phyloP scores from a whole-genome alignment of 139 green algal species.

The Medakamo hakoo region DNA sequence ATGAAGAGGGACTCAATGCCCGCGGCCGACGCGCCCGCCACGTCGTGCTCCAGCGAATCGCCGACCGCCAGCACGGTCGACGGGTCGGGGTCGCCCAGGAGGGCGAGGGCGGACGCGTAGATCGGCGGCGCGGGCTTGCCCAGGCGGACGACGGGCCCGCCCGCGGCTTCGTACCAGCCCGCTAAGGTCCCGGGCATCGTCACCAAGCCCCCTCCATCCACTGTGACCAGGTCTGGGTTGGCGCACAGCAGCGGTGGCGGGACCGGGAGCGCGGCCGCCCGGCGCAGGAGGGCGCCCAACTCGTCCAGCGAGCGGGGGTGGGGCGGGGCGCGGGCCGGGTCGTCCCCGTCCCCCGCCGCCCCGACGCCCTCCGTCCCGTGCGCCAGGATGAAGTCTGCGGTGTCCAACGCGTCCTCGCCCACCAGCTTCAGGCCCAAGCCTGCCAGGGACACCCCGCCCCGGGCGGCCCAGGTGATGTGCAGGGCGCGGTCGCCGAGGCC shows the following conservation, averaged over 20 bases:
- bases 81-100: constrained; percentile 18
- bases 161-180: constrained; percentile 21
- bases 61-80: constrained; percentile 45
- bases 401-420: constrained; percentile 6
- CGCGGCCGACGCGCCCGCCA: constrained; percentile 29
- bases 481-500: constrained; percentile 45
- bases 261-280: constrained; percentile 3
- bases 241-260: constrained; percentile 57
- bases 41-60: constrained; percentile 59
- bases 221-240: constrained; percentile 70
- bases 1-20: constrained; percentile 51
- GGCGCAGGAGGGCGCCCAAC: constrained; percentile 24
- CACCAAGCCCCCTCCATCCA: constrained; percentile 25
- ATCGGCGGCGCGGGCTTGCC: constrained; percentile 66
- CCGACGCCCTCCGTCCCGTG: constrained; percentile 72
- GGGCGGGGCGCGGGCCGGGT: not conserved
- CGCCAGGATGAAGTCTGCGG: constrained; percentile 76
- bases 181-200: constrained; percentile 65
- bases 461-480: constrained; percentile 71
- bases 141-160: constrained; percentile 36
- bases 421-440: constrained; percentile 39
- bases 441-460: constrained; percentile 47
- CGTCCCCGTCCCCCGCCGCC: not conserved
- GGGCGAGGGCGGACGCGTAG: constrained; percentile 33
- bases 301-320: constrained; percentile 12